A percentile compares a stretch with the other conserved stretches of the same genome.
These are phyloP conservation scores for Starmerella vaccinii DNA, from an alignment of 805 yeast species.

Conservation along the genomic window DNA sequence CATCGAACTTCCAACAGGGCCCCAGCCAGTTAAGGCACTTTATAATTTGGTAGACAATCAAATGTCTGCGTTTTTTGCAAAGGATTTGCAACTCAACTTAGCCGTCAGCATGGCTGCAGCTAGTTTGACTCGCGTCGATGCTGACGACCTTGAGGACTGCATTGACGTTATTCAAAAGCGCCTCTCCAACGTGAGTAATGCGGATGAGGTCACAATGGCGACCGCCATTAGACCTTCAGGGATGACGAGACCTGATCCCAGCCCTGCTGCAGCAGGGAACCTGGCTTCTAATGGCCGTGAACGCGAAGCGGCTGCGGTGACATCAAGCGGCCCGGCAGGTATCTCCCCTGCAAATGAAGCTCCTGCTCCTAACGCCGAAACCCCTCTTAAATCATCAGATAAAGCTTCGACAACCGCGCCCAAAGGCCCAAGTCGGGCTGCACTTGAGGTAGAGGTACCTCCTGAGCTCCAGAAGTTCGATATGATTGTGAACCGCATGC, in stretches of 20 bases:
- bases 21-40: slow-evolving; percentile 44
- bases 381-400: background rate
- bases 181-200: slow-evolving; percentile 2
- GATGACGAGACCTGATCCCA: background rate
- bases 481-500: slow-evolving; percentile 12
- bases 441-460: slow-evolving; percentile 19
- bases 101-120: slow-evolving; percentile 55
- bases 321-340: background rate
- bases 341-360: background rate
- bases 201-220: background rate
- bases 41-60: slow-evolving; percentile 62
- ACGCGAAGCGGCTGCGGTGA: background rate
- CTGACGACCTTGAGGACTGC: slow-evolving; percentile 49
- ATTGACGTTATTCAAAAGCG: slow-evolving; percentile 60
- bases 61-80: slow-evolving; percentile 57
- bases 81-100: slow-evolving; percentile 53
- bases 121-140: slow-evolving; percentile 50
- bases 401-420: background rate
- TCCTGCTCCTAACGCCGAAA: background rate
- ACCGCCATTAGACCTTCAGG: background rate
- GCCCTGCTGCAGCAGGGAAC: background rate
- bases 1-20: slow-evolving; percentile 20
- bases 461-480: slow-evolving; percentile 11
- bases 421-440: slow-evolving; percentile 19
- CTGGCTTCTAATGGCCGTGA: background rate